Conservation (phyloP, 495 filamentous ascomycete species). For the Neurospora tetraspora region DNA sequence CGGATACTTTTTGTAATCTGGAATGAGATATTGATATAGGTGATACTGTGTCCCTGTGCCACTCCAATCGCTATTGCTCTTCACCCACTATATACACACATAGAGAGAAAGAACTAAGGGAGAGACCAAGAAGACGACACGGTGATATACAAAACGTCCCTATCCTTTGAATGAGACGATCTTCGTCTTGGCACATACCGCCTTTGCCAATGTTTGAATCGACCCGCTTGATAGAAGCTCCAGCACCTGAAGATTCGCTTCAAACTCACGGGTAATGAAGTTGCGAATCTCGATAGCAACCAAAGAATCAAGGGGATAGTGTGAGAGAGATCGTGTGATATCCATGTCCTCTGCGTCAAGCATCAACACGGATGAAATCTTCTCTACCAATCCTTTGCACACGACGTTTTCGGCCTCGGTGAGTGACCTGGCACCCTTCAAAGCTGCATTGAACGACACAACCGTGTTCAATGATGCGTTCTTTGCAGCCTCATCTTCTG, state of each 20-base stretch:
- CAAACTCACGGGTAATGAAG: slow-evolving; percentile 39
- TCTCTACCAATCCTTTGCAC: slow-evolving; percentile 34
- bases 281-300: slow-evolving; percentile 45
- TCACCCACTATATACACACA: neutral
- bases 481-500: slow-evolving; percentile 33
- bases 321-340: slow-evolving; percentile 33
- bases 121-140: neutral
- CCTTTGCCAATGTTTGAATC: slow-evolving; percentile 38
- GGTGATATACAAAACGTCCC: neutral
- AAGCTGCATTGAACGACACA: slow-evolving; percentile 30
- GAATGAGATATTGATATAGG: neutral
- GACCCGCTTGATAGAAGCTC: slow-evolving; percentile 40
- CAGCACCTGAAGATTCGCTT: slow-evolving; percentile 45
- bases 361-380: slow-evolving; percentile 40
- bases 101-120: neutral
- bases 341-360: slow-evolving; percentile 44
- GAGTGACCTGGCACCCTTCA: slow-evolving; percentile 30
- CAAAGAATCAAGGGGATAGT: slow-evolving; percentile 45
- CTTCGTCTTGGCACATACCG: slow-evolving; percentile 42
- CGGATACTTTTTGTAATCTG: too few species aligned
- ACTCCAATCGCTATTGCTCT: neutral
- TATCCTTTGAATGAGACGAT: slow-evolving; percentile 15
- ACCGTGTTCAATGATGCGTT: slow-evolving; percentile 23
- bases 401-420: slow-evolving; percentile 38
- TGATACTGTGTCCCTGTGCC: neutral